These are phyloP conservation scores for Candolleomyces eurysporus DNA, from an alignment of 768 basidiomycete species.

Conservation along the genomic window DNA sequence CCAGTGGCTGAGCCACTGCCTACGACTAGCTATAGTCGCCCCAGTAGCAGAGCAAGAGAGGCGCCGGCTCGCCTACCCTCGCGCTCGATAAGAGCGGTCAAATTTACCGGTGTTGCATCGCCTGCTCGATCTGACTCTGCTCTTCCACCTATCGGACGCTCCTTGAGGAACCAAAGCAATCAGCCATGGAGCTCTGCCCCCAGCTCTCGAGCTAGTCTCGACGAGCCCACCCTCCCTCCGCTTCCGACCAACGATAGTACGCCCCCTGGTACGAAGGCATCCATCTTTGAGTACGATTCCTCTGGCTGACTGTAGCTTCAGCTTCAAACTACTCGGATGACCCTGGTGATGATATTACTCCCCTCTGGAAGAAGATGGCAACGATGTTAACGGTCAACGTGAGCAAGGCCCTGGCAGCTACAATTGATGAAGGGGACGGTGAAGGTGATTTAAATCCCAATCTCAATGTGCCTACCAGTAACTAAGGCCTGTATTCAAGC, in stretches of 20 bases:
- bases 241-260: neutral
- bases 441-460: conserved; percentile 36
- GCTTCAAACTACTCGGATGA: neutral
- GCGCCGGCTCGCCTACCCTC: neutral
- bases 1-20: neutral
- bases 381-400: conserved; percentile 54
- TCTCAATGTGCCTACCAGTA: neutral
- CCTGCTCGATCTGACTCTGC: neutral
- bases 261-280: neutral
- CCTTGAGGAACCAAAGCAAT: neutral
- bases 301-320: neutral
- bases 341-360: neutral
- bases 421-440: conserved; percentile 37
- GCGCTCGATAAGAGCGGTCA: neutral
- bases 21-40: neutral
- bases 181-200: neutral
- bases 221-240: neutral
- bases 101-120: neutral
- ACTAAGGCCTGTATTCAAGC: conserved; percentile 25
- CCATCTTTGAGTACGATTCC: neutral
- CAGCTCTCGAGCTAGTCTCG: neutral
- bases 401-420: conserved; percentile 53
- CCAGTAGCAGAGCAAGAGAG: neutral
- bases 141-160: neutral
- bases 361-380: conserved; percentile 56